A percentile compares a stretch with the other conserved stretches of the same genome.
phyloP scores from a whole-genome alignment of 2,329 filamentous ascomycete genomes.

The Fusarium nisikadoi region DNA sequence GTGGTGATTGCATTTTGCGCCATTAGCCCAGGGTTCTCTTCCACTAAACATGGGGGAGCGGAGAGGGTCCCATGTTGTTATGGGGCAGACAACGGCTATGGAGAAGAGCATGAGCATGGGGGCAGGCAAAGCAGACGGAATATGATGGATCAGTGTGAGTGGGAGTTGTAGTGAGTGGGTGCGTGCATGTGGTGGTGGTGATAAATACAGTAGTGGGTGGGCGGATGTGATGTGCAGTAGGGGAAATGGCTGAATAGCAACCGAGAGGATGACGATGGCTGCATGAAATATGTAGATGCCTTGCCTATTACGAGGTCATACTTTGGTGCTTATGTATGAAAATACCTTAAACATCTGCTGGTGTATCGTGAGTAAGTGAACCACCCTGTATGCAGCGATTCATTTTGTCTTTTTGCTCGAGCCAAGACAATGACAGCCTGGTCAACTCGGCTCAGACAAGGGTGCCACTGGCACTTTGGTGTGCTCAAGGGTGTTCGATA shows the following conservation, averaged over 20 bases:
- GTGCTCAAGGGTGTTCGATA: slow-evolving; percentile 24
- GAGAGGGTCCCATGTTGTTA: slow-evolving; percentile 26
- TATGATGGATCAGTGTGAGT: slow-evolving; percentile 21
- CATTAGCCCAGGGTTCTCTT: slow-evolving; percentile 26
- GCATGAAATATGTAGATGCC: neutral
- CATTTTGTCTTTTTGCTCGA: neutral
- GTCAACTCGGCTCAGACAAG: slow-evolving; percentile 8
- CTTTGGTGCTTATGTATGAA: slow-evolving; percentile 8
- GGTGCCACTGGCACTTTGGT: slow-evolving; percentile 7
- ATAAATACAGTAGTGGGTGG: slow-evolving; percentile 12
- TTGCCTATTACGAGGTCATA: slow-evolving; percentile 17
- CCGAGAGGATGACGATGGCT: slow-evolving; percentile 18
- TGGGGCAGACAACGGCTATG: slow-evolving; percentile 24
- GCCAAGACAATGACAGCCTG: slow-evolving; percentile 14
- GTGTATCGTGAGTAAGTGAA: neutral
- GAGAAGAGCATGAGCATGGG: slow-evolving; percentile 19
- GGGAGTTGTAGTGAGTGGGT: slow-evolving; percentile 10
- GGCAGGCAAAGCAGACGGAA: slow-evolving; percentile 28
- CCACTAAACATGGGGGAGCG: slow-evolving; percentile 15
- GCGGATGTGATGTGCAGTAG: slow-evolving; percentile 8
- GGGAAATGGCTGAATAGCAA: slow-evolving; percentile 8
- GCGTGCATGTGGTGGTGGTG: slow-evolving; percentile 9
- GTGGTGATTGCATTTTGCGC: slow-evolving; percentile 21
- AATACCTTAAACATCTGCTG: neutral
- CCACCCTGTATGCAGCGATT: neutral